Base-by-base conservation (phyloP, 371 early-diverging fungal species). In the Saksenaea oblongispora region DNA sequence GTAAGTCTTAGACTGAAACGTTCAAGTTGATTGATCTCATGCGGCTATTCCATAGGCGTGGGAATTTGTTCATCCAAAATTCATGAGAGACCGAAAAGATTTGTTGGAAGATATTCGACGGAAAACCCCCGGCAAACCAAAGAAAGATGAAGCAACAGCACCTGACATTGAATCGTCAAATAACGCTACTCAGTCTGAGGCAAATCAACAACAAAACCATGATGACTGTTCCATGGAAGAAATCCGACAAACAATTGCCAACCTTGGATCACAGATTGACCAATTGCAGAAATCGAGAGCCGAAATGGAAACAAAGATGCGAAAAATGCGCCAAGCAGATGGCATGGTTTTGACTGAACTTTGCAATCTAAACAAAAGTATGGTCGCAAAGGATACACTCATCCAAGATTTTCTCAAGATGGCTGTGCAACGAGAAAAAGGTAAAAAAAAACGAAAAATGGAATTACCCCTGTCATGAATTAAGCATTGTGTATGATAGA, bases 11-110 rank as follows among this genome's bases (percentile, higher is more conserved):
- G 3, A 5, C 17, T 14, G 17, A 41, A 18, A 17, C 26, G 10
- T 26, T 28, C 18, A n/a, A 31, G 31, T 31, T 34, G 7, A 8
- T 17, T 11, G 4, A 36, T 59, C 31, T 28, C 36, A 34, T 31
- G 13, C 14, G 3, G 13, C 26, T 3, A 26, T 31, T 47, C 28
- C 37, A 31, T 65, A 88, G 89, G 83, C 89, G 5, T 91, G 91
- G 89, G 93, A 91, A 69, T 93, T 91, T 71, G 83, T 82, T 27
- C 93, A 93, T 70, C 90, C 89, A 56, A 82, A 85, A 57, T 93
- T 93, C 61, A 84, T 84, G 58, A 73, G 81, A 39, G 85, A 86
- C 66, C 84, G 83, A 36, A 74, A 78, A 54, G 90, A 90, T 58
- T 63, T 87, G 44, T 73, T 93, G 26, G 89, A 47, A 39, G 77